phyloP scores from a whole-genome alignment of 2,329 filamentous ascomycete species.

The Chrysoporthe austroafricana region DNA sequence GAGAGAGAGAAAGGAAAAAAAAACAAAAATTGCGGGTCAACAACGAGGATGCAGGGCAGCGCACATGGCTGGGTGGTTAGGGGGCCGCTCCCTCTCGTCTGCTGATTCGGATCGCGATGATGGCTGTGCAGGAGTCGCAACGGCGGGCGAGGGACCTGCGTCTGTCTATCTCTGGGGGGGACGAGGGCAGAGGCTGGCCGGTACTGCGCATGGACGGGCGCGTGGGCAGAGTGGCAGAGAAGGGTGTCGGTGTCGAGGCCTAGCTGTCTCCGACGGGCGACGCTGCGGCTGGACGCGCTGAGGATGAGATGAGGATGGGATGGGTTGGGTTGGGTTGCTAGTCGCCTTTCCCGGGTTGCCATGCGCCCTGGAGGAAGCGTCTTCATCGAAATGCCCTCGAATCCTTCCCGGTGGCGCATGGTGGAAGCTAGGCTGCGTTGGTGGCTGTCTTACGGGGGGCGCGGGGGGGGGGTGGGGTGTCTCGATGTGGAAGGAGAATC shows the following conservation, averaged over 20 bases:
- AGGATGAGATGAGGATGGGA: too few relatives aligned
- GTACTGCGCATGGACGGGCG: neutral
- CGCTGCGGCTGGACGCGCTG: too few relatives aligned
- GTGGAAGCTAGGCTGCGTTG: slow-evolving; percentile 3
- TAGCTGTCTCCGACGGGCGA: too few relatives aligned
- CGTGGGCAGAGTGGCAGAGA: neutral
- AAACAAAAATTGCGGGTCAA: slow-evolving; percentile 3
- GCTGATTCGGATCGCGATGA: neutral
- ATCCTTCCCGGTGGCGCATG: slow-evolving; percentile 2
- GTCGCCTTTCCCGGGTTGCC: too few relatives aligned
- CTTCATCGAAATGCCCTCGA: neutral
- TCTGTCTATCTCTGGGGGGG: neutral
- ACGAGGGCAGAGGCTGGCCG: neutral
- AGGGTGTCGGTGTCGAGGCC: too few relatives aligned
- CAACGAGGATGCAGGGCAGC: neutral
- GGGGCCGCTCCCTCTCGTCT: neutral
- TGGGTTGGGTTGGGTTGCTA: too few relatives aligned
- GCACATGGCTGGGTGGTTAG: neutral
- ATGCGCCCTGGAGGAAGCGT: neutral
- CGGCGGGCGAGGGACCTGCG: neutral
- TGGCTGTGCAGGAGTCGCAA: neutral
- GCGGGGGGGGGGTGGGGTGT: neutral
- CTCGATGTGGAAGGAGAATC: slow-evolving; percentile 8
- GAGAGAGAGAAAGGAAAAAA: neutral
- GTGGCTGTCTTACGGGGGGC: neutral